Evolutionary conservation across 192 early-diverging fungal genomes (phyloP), one percentile per base, ranked within the genome.

Genomic region (Thoreauomyces humboldtii): DNA sequence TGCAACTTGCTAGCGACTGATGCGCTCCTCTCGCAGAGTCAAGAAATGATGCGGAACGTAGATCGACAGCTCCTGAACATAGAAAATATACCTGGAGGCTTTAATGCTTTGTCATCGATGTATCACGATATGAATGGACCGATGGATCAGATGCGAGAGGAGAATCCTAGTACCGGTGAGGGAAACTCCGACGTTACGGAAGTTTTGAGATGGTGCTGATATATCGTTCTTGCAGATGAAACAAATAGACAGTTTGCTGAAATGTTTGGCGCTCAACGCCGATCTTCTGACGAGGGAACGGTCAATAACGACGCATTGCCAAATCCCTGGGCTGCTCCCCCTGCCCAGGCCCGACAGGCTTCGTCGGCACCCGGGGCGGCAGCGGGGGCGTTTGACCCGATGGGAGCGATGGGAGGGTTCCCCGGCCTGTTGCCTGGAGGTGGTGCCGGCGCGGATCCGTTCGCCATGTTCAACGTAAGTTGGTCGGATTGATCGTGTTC

Each of bases 1-100:
- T 9, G 38, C 11, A 41, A 41, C 11, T 17, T 9, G 38, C 38
- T 41, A 17, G 38, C 9, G 38, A 17, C 38, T 41, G 38, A 41
- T 17, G 38, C 38, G 38, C 38, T n/a, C 55, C 1, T 1, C 27
- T 51, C 7, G 9, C 53, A 63, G 61, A 52, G 47, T 19, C 62
- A 71, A 35, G 70, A 71, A 61, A 66, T 66, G 70, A 71, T 71
- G 70, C 32, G 70, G 7, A 71, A 71, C 44, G 59, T 62, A 6
- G 61, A 63, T 29, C 28, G 61, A 11, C 61, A 63, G 47, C 48
- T 63, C 0, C 48, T 63, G 4, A 63, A 63, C 21, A 77, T 77
- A 38, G 75, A 77, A 58, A 48, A 60, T 43, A 70, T 77, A 5
- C 75, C 75, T 2, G 75, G 75, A 15, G 75, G 69, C 0, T 66